phyloP scores from a whole-genome alignment of 2,329 filamentous ascomycete species.

The Lasiodiplodia sp. region DNA sequence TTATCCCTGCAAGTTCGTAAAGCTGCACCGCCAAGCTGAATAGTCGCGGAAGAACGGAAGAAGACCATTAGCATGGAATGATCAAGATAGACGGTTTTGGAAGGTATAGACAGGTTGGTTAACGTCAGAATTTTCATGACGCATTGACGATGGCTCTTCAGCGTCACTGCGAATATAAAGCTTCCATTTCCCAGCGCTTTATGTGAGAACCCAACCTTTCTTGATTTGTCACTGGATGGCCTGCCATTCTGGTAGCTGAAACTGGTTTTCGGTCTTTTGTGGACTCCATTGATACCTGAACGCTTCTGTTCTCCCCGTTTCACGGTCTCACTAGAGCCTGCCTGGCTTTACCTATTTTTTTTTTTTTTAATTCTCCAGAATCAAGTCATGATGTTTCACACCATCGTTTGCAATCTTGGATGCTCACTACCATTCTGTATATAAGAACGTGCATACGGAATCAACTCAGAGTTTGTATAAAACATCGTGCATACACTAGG shows the following conservation, averaged over 20 bases:
- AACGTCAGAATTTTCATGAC: not conserved
- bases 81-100: not conserved
- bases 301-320: no score
- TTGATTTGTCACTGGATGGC: no score
- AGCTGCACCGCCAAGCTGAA: not conserved
- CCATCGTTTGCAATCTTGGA: not conserved
- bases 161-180: not conserved
- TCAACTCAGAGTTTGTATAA: not conserved
- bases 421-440: not conserved
- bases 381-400: not conserved
- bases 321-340: no score
- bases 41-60: not conserved
- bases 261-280: not conserved
- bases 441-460: not conserved
- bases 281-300: no score
- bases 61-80: not conserved
- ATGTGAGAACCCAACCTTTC: no score
- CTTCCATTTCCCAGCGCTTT: no score
- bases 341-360: no score
- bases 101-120: not conserved
- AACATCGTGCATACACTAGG: not conserved
- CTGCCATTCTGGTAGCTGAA: no score
- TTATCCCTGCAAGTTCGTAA: not conserved
- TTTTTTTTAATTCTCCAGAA: no score
- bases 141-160: not conserved